Percentiles rank a stretch among this genome's conserved stretches.
phyloP scores from a whole-genome alignment of 108 stramenopile genomes.

The Conticribra weissflogii region DNA sequence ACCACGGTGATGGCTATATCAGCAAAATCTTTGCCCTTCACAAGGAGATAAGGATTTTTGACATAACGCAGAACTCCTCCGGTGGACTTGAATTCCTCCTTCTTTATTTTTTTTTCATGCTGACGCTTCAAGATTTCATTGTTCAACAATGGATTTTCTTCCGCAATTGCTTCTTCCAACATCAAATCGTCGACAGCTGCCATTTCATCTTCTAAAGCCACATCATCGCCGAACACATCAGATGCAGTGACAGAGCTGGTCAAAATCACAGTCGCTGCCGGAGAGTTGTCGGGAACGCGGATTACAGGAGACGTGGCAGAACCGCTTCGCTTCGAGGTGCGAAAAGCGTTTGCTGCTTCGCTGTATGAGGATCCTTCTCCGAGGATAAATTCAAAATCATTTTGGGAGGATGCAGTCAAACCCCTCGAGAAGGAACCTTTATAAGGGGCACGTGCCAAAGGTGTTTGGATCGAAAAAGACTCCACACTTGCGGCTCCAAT shows the following conservation, averaged over 20 bases:
- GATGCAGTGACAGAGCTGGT: conserved; percentile 45
- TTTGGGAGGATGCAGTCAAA: conserved; percentile 24
- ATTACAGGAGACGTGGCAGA: conserved; percentile 41
- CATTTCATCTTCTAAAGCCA: conserved; percentile 27
- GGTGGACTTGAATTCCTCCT: conserved; percentile 34
- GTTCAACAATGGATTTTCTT: conserved; percentile 41
- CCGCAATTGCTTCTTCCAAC: conserved; percentile 28
- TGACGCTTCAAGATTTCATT: conserved; percentile 60
- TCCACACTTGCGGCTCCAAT: conserved; percentile 25
- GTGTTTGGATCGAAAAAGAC: conserved; percentile 44
- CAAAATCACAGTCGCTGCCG: conserved; percentile 47
- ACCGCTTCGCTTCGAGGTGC: conserved; percentile 10
- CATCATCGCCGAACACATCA: conserved; percentile 40
- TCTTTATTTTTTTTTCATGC: conserved; percentile 47
- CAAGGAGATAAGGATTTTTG: conserved; percentile 43
- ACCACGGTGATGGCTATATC: conserved; percentile 52
- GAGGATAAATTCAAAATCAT: conserved; percentile 51
- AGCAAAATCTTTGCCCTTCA: conserved; percentile 56
- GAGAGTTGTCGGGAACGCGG: conserved; percentile 52
- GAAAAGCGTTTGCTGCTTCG: conserved; percentile 28
- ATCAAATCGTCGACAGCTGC: conserved; percentile 4
- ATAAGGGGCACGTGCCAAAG: conserved; percentile 23
- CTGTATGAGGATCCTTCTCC: conserved; percentile 49
- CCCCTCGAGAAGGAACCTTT: conserved; percentile 12
- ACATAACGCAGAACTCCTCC: conserved; percentile 51